Base-by-base conservation (phyloP, 83 land plant genomes). In the Thuja plicata region DNA sequence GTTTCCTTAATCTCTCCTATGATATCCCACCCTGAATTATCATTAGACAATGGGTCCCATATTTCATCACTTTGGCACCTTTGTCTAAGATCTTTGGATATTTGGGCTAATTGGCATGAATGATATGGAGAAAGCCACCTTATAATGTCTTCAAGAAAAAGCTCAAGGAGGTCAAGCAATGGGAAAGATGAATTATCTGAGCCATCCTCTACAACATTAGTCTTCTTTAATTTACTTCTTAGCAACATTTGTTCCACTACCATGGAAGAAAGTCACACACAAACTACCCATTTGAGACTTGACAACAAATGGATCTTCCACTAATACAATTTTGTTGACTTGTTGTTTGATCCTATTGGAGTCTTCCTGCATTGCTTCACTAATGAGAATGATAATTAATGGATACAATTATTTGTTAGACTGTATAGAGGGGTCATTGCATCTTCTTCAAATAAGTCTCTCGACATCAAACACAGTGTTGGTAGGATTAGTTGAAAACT, bases 11-110 rank as follows among this genome's bases (percentile, higher is more conserved):
- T 16, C 94, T 70, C 41, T 90, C 89, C 94, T 93, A 93, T 21
- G 87, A 88, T 15, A 93, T 87, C 74, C 92, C 94, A 83, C 92
- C 94, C 85, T 93, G 93, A 1, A 87, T 76, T n/a, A n/a, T n/a
- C 55, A 37, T 91, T 17, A 24, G 89, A 84, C 11, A 91, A 55
- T 34, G 87, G 85, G 60, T 88, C 83, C 94, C 94, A 92, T 48
- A 92, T 84, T 79, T 89, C 91, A 85, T 92, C 88, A 15, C 92
- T 91, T 21, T 87, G 54, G 89, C 94, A 92, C 32, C 87, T 89
- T 12, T 77, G 70, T 21, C 92, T 85, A 3, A 92, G 77, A 8
- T 89, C 90, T 43, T 66, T 90, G 91, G 91, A 91, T 16, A 88
- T 90, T 34, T 87, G 87, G 8, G 92, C 89, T 87, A 91, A 60